phyloP scores from a whole-genome alignment of 176 grass and related monocot species.

The Oryza punctata region DNA sequence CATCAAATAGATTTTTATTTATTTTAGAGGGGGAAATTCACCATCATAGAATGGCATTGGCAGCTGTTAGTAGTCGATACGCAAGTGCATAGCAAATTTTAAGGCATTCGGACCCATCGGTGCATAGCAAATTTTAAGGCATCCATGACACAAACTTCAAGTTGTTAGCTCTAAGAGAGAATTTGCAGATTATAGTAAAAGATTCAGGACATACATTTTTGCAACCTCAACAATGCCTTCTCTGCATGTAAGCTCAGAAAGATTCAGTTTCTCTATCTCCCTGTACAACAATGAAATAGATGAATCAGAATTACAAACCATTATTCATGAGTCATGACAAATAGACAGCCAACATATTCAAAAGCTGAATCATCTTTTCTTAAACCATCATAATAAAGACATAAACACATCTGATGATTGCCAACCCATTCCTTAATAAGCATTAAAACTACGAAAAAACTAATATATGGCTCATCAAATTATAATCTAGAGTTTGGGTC shows the following conservation, averaged over 20 bases:
- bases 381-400: neutral
- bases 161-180: neutral
- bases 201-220: conserved; percentile 55
- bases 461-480: neutral
- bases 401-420: neutral
- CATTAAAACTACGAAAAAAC: neutral
- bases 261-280: conserved; percentile 90
- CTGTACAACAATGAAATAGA: conserved; percentile 43
- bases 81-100: neutral
- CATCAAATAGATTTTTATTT: neutral
- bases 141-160: neutral
- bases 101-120: neutral
- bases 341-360: neutral
- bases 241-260: conserved; percentile 77
- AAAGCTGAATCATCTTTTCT: neutral
- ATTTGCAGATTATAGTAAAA: neutral
- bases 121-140: too few species aligned
- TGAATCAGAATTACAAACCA: neutral
- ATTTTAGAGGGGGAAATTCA: neutral
- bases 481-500: neutral
- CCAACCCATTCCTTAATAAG: neutral
- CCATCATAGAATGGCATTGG: neutral
- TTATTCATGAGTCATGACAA: neutral
- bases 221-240: conserved; percentile 85
- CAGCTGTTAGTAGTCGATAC: too few species aligned